These are phyloP conservation scores for Cucurbita pepo DNA, from an alignment of 306 rosid genomes.

Conservation along the genomic window DNA sequence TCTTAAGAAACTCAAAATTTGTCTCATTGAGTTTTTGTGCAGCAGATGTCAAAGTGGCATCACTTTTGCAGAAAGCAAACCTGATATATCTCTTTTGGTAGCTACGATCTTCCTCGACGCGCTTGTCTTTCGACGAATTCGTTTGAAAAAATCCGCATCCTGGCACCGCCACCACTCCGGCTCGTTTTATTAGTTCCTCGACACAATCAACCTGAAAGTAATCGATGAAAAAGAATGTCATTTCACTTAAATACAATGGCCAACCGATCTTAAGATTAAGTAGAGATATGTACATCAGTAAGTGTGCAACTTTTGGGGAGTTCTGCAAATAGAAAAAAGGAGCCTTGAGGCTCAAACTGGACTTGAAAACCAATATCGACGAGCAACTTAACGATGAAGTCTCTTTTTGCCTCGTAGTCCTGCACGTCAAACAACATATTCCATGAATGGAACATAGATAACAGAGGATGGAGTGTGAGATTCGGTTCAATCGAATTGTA, in stretches of 20 bases:
- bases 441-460: not conserved
- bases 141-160: slow-evolving; percentile 60
- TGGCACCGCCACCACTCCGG: slow-evolving; percentile 85
- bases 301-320: slow-evolving; percentile 48
- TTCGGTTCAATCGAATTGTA: slow-evolving; percentile 4
- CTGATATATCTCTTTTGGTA: slow-evolving; percentile 56
- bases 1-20: not conserved
- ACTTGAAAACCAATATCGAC: slow-evolving; percentile 46
- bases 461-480: not conserved
- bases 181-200: slow-evolving; percentile 43
- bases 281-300: slow-evolving; percentile 41
- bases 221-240: not conserved
- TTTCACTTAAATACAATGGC: not conserved
- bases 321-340: slow-evolving; percentile 64
- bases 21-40: slow-evolving; percentile 36
- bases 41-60: slow-evolving; percentile 43
- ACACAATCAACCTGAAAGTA: slow-evolving; percentile 57
- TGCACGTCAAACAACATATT: slow-evolving; percentile 10
- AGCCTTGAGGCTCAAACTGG: slow-evolving; percentile 65
- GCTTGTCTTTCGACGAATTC: slow-evolving; percentile 16
- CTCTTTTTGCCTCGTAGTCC: slow-evolving; percentile 72
- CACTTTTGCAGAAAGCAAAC: slow-evolving; percentile 82
- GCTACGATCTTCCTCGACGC: slow-evolving; percentile 4
- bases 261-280: not conserved
- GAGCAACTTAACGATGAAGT: slow-evolving; percentile 43